A percentile compares a stretch with the other conserved stretches of the same genome.
phyloP scores from a whole-genome alignment of 1,139 yeast species.

The Entelexis sorbosivorans region DNA sequence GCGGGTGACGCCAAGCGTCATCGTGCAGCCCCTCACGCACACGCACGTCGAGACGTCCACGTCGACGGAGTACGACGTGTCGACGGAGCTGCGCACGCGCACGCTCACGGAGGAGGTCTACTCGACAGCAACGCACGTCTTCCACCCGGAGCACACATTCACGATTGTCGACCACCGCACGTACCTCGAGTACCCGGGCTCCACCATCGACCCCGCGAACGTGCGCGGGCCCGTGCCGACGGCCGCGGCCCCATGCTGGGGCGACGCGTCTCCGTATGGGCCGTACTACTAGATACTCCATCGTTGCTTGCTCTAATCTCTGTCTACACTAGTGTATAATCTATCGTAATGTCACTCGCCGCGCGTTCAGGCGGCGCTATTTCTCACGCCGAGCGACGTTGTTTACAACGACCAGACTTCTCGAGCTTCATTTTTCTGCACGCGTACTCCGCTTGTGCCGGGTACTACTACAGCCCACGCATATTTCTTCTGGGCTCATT shows the following conservation, averaged over 20 bases:
- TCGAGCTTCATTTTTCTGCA: too few relatives aligned
- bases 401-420: too few relatives aligned
- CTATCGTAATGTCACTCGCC: too few relatives aligned
- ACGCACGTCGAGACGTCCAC: constrained; percentile 17
- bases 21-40: constrained; percentile 11
- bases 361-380: too few relatives aligned
- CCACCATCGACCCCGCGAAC: constrained; percentile 12
- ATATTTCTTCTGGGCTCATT: too few relatives aligned
- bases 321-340: too few relatives aligned
- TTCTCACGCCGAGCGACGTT: too few relatives aligned
- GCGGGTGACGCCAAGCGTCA: constrained; percentile 16
- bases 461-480: too few relatives aligned
- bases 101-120: constrained; percentile 14
- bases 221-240: constrained; percentile 6
- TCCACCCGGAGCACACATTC: constrained; percentile 15
- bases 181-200: constrained; percentile 17
- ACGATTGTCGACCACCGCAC: constrained; percentile 14
- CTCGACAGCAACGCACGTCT: constrained; percentile 12
- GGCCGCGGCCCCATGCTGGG: neutral
- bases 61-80: constrained; percentile 7
- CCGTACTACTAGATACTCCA: neutral
- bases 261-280: neutral
- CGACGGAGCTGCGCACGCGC: constrained; percentile 13
- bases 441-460: too few relatives aligned
- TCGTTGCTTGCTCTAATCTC: too few relatives aligned